Evolutionary conservation across 176 grass and related monocot genomes (phyloP), one percentile per base, ranked within the genome.

Genomic region (Musa schizocarpa): DNA sequence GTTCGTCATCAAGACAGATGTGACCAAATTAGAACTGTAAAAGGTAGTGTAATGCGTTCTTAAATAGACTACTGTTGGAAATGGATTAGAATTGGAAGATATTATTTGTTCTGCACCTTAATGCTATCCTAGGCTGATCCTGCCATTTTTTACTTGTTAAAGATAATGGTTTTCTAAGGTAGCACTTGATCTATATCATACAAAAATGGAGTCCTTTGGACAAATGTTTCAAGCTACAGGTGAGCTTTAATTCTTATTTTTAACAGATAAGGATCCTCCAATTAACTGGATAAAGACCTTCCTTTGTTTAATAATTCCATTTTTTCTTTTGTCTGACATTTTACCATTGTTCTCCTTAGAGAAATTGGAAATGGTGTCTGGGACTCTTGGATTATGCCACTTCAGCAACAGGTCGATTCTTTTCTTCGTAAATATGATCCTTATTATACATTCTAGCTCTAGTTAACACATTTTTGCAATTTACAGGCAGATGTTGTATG

Each of bases 401-500:
- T 64, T 64, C 62, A 64, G 9, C 20, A 64, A 24, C 62, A 64
- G 62, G 62, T 64, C 0, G 3, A 64, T 64, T 23, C 24, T 19
- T 57, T 64, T 24, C 20, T 23, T 24, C 3, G 24, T 24, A 24
- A 24, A 11, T 23, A 64, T 64, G 24, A 11, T 1, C 22, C 23
- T 64, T 64, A 20, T 71, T 72, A 63, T 13, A 77, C 20, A 11
- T 80, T 71, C 2, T 75, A 72, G 11, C 50, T 73, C 79, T 70
- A 51, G 49, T 19, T 67, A 67, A n/a, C 21, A 24, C 3, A 24
- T 52, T 49, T 9, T 50, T 53, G 66, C 72, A 56, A 49, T 86
- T 66, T 24, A 17, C 82, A 92, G 89, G 89, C 92, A 71, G 76
- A 89, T 79, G 64, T 56, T 69, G 87, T 89, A 83, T 96, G 92